phyloP scores from a whole-genome alignment of 2,329 filamentous ascomycete genomes.

The Fusarium nygamai region DNA sequence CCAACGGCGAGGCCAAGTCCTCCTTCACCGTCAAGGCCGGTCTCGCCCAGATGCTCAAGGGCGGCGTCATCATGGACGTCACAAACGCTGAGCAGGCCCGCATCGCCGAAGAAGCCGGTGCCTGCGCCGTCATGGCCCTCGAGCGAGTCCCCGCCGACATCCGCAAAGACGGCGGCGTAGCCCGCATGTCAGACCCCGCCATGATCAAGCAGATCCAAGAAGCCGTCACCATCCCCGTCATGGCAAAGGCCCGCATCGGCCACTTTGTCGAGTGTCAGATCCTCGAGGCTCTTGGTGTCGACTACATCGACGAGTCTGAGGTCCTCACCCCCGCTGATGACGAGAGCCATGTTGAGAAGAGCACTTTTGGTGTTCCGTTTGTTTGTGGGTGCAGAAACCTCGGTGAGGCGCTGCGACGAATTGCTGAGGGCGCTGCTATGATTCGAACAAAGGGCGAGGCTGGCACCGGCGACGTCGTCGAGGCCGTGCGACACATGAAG shows the following conservation, averaged over 20 bases:
- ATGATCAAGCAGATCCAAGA: conserved; percentile 97
- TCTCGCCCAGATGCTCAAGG: conserved; percentile 97
- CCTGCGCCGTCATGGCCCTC: conserved; percentile 96
- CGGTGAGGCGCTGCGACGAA: conserved; percentile 89
- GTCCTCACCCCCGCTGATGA: conserved; percentile 95
- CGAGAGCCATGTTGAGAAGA: conserved; percentile 91
- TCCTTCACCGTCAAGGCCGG: conserved; percentile 93
- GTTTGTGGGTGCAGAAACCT: conserved; percentile 97
- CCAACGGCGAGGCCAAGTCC: conserved; percentile 51
- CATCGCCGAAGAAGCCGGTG: conserved; percentile 97
- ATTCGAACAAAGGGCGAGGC: conserved; percentile 99
- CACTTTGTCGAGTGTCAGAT: conserved; percentile 99
- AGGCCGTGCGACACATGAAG: conserved; percentile 96
- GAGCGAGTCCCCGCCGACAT: conserved; percentile 98
- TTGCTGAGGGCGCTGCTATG: conserved; percentile 96
- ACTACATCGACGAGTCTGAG: conserved; percentile 99
- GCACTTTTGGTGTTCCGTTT: conserved; percentile 83
- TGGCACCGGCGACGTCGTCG: conserved; percentile 95
- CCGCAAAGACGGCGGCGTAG: conserved; percentile 88
- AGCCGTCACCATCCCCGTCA: conserved; percentile 95
- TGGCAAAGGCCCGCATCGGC: conserved; percentile 98
- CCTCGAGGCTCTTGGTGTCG: conserved; percentile 91
- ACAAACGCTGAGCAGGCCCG: conserved; percentile 92
- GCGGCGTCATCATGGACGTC: conserved; percentile 99
- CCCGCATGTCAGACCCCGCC: conserved; percentile 93